Evolutionary conservation across 345 rosid species (phyloP).

Genomic region (Eucalyptus tenuipes): DNA sequence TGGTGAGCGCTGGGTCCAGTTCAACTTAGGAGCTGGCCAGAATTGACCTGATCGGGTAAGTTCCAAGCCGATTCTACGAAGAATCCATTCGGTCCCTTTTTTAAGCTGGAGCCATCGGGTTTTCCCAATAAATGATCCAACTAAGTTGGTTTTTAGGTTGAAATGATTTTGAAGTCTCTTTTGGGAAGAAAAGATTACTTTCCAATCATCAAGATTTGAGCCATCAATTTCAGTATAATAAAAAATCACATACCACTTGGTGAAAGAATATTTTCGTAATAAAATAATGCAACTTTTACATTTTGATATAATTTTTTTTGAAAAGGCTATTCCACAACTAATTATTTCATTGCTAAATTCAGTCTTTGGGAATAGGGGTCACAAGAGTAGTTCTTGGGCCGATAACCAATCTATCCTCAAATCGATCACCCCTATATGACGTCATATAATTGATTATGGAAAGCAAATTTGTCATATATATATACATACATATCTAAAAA

Average conservation of each 20-base stretch:
- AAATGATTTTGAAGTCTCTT: neutral
- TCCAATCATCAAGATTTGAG: neutral
- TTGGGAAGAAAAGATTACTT: neutral
- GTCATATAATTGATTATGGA: neutral
- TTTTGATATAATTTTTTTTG: neutral
- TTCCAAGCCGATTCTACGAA: neutral
- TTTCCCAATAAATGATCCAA: neutral
- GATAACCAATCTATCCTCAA: neutral
- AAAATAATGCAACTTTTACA: neutral
- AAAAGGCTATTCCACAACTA: neutral
- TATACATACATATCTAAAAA: neutral
- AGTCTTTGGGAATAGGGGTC: neutral
- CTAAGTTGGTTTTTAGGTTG: neutral
- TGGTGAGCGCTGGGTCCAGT: neutral
- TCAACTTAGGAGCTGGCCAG: neutral
- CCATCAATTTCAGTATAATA: neutral
- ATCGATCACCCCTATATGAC: rapidly evolving
- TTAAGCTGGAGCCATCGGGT: neutral
- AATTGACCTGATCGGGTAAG: neutral
- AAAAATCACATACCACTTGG: neutral
- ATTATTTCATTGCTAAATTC: neutral
- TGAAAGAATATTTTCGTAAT: neutral
- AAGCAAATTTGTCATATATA: neutral
- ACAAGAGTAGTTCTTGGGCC: neutral
- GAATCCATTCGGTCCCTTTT: neutral